These are phyloP conservation scores for Exophiala aquamarina DNA, from an alignment of 2,329 filamentous ascomycete genomes.

Conservation along the genomic window DNA sequence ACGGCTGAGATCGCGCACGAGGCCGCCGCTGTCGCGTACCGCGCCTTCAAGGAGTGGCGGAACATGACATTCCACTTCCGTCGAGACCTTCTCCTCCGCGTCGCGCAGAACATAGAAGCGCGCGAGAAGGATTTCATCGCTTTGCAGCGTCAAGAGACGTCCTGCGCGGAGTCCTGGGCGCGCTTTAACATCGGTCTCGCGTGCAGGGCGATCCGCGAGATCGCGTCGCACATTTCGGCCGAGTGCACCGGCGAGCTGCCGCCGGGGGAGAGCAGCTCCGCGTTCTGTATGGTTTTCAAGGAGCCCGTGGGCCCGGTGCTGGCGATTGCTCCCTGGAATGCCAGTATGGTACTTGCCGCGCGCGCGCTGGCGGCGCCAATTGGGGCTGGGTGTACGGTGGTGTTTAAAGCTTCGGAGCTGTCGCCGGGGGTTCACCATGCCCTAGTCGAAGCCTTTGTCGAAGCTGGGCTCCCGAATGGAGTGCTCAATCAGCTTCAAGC, in stretches of 20 bases:
- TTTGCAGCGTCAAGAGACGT: conserved; percentile 60
- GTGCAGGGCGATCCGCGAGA: conserved; percentile 1
- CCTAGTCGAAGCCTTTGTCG: conserved; percentile 48
- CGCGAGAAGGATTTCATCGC: conserved; percentile 60
- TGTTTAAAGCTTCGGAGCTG: conserved; percentile 70
- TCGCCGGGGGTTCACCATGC: conserved; percentile 61
- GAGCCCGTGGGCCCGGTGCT: conserved; percentile 29
- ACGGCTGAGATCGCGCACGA: background rate
- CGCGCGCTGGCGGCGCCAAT: conserved; percentile 20
- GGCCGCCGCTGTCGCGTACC: conserved; percentile 3
- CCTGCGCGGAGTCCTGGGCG: conserved; percentile 6
- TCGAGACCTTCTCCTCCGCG: conserved; percentile 58
- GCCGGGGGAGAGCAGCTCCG: background rate
- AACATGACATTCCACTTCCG: conserved; percentile 59
- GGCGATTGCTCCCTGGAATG: conserved; percentile 10
- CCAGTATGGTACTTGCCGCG: background rate
- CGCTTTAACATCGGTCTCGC: conserved; percentile 7
- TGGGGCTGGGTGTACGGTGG: conserved; percentile 66
- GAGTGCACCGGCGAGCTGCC: conserved; percentile 2
- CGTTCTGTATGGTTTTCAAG: conserved; percentile 9
- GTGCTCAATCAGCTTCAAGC: conserved; percentile 70
- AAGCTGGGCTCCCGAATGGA: conserved; percentile 69
- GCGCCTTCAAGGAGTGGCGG: conserved; percentile 68
- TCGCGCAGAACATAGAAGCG: conserved; percentile 60
- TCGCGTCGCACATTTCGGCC: background rate